These are phyloP conservation scores for Amaranthus hypochondriacus DNA, from an alignment of 148 eudicot genomes.

Conservation along the genomic window DNA sequence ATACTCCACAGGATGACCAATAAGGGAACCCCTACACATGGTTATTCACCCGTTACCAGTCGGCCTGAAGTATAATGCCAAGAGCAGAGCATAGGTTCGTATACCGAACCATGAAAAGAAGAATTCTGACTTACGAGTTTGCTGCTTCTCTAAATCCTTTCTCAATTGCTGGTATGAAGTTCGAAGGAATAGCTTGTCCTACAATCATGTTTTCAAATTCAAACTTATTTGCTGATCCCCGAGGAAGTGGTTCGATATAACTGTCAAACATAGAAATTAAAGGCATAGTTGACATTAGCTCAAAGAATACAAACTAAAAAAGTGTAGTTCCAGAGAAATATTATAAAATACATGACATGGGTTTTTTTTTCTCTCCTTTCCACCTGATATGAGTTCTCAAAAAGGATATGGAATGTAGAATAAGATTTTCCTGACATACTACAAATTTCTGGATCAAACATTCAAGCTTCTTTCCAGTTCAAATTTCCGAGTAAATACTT, in stretches of 20 bases:
- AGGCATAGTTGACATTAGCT: slow-evolving; percentile 2
- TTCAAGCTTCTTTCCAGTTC: neutral
- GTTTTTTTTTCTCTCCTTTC: neutral
- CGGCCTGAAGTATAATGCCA: slow-evolving; percentile 3
- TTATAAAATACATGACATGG: neutral
- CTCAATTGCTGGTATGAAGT: slow-evolving; percentile 90
- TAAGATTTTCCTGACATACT: neutral
- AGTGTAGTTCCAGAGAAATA: neutral
- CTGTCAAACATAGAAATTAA: slow-evolving; percentile 34
- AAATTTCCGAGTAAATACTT: neutral
- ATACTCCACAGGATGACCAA: slow-evolving; percentile 94
- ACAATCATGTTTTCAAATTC: slow-evolving; percentile 88
- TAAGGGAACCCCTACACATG: slow-evolving; percentile 75
- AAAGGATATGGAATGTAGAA: neutral
- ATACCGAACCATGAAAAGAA: slow-evolving; percentile 9
- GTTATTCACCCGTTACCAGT: slow-evolving; percentile 3
- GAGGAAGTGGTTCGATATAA: slow-evolving; percentile 83
- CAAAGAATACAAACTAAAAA: neutral
- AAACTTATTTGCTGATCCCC: slow-evolving; percentile 73
- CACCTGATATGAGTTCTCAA: neutral
- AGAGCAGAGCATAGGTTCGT: neutral
- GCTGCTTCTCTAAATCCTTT: slow-evolving; percentile 98
- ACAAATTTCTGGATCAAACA: neutral
- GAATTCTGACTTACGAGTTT: slow-evolving; percentile 62
- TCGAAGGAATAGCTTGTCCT: slow-evolving; percentile 91